Percentiles rank a stretch among this genome's conserved stretches.
These are phyloP conservation scores for Reticulascus tulasneorum DNA, from an alignment of 2,329 filamentous ascomycete genomes.

Conservation along the genomic window DNA sequence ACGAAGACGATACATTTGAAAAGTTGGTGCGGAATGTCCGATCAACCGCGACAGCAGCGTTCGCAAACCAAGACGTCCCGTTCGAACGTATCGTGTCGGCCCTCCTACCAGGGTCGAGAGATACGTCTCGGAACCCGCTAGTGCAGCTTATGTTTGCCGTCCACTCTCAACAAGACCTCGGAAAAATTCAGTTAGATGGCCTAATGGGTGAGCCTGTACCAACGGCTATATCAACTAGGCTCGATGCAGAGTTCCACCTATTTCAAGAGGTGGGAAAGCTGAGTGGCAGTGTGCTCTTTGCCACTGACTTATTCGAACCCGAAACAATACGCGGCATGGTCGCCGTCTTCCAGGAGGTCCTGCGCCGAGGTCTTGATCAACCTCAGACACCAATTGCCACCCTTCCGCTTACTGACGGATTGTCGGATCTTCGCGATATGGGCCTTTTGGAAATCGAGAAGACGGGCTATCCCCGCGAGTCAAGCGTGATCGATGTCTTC, in stretches of 20 bases:
- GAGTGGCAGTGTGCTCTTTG: constrained; percentile 12
- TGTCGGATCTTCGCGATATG: constrained; percentile 9
- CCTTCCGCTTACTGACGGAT: background rate
- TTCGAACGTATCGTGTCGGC: constrained; percentile 3
- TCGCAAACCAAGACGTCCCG: constrained; percentile 19
- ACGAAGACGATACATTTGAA: constrained; percentile 14
- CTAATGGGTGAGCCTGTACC: constrained; percentile 1
- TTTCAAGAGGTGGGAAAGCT: constrained; percentile 14
- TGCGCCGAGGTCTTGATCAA: constrained; percentile 5
- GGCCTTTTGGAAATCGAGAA: constrained; percentile 13
- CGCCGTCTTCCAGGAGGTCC: background rate
- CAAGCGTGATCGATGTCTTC: constrained; percentile 20
- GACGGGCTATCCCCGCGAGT: constrained; percentile 14
- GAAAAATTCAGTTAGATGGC: background rate
- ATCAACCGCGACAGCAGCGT: constrained; percentile 2
- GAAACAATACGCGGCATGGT: background rate
- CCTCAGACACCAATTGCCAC: background rate
- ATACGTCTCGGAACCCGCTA: constrained; percentile 6
- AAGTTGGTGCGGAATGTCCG: constrained; percentile 15
- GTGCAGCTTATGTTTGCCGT: constrained; percentile 5
- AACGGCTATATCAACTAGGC: constrained; percentile 1
- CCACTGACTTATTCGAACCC: constrained; percentile 17
- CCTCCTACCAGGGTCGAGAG: background rate
- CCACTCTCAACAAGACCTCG: constrained; percentile 2
- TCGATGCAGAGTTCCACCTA: constrained; percentile 15